Base-by-base conservation (phyloP, 1,284 basidiomycete species). In the Coniferiporia weirii region DNA sequence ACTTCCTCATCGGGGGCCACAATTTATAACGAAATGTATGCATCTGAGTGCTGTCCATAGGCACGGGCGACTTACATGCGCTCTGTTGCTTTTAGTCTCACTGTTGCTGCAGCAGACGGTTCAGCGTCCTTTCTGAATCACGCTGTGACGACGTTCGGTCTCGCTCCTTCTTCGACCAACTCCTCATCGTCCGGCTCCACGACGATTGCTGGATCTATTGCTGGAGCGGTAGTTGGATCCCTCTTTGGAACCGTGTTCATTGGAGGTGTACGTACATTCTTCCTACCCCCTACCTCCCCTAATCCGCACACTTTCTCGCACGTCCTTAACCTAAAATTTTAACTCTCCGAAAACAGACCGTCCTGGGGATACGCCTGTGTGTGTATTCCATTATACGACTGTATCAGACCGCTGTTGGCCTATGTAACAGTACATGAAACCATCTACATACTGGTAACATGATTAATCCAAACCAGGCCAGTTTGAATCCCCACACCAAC, bases 161-260 rank as follows among this genome's bases (percentile, higher is more conserved):
- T 48, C 15, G 12, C 22, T 6, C 46, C 59, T 3, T 56, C 54
- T 22, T 43, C 49, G 15, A 35, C 59, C n/a, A 27, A 5, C 5
- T 27, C 27, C 27, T 27, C 27, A 27, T 5, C 27, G 27, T 56
- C 59, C 19, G 12, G 22, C 9, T 45, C 38, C 22, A 17, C 40
- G 17, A 52, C 43, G 17, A n/a, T 38, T 5, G 57, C 55, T 44
- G 55, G 49, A 20, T 7, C 54, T 13, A 57, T 61, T 20, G 50
- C 57, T 22, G 59, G 59, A 20, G 59, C 59, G 10, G 54, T 61
- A 9, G 48, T 61, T 15, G 59, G 59, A 27, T 61, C 59, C 36
- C 35, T 61, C 13, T 54, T 61, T 34, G 59, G 59, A 22, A 20
- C 35, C 19, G 32, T 57, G 7, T 34, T 57, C 35, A 53, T 61